Evolutionary conservation across 179 eudicot species (phyloP).

Genomic region (Beta corolliflora): DNA sequence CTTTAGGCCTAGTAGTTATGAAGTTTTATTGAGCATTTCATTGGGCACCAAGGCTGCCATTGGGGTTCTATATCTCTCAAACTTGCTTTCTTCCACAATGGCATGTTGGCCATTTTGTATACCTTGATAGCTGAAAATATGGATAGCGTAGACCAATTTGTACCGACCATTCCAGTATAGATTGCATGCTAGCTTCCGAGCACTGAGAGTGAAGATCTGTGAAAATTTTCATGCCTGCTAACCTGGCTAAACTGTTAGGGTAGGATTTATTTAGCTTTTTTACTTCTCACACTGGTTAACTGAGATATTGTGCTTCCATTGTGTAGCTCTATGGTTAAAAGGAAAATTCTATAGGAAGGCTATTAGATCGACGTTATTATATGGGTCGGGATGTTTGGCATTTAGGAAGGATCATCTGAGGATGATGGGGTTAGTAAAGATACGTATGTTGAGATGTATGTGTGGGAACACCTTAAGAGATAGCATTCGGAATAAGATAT

Average conservation of each 20-base stretch:
- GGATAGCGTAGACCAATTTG: background rate
- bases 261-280: background rate
- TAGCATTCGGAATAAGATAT: too few species aligned
- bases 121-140: background rate
- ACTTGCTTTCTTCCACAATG: background rate
- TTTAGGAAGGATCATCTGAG: background rate
- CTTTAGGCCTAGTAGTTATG: background rate
- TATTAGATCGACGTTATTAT: background rate
- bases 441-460: background rate
- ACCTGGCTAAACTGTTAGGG: background rate
- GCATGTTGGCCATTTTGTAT: background rate
- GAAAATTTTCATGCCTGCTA: slow-evolving; percentile 7
- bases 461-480: background rate
- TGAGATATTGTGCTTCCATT: background rate
- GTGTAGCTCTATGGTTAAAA: background rate
- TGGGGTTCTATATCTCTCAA: background rate
- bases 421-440: too few species aligned
- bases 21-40: background rate
- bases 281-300: background rate
- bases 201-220: background rate
- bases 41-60: background rate
- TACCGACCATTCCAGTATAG: background rate
- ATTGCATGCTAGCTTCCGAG: background rate
- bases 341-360: background rate
- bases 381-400: background rate